Evolutionary conservation across 2,329 filamentous ascomycete genomes (phyloP).

Genomic region (Pezizomycotina sp.): DNA sequence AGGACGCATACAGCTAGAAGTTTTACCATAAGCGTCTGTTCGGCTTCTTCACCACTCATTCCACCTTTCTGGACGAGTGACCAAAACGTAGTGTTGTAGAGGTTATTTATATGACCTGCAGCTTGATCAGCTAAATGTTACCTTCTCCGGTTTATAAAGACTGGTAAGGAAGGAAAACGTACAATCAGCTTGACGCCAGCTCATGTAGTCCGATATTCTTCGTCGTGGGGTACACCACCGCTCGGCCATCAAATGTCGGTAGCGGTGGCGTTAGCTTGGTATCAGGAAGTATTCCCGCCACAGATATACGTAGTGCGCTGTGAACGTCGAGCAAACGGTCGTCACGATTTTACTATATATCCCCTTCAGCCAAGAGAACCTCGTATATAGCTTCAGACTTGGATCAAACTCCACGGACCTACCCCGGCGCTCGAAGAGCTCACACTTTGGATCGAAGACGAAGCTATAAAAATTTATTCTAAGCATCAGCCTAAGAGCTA

Average conservation of each 20-base stretch:
- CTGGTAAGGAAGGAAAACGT: constrained; percentile 27
- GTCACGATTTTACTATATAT: constrained; percentile 63
- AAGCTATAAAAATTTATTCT: constrained; percentile 45
- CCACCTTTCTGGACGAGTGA: constrained; percentile 62
- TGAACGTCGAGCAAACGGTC: constrained; percentile 84
- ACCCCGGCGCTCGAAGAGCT: constrained; percentile 68
- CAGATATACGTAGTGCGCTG: constrained; percentile 67
- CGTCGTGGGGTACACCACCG: constrained; percentile 72
- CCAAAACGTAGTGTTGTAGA: constrained; percentile 98
- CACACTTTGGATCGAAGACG: constrained; percentile 66
- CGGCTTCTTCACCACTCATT: constrained; percentile 60
- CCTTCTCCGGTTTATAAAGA: constrained; percentile 16
- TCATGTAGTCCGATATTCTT: constrained; percentile 82
- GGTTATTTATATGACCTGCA: constrained; percentile 85
- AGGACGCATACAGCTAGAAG: constrained; percentile 29
- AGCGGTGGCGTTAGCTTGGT: constrained; percentile 53
- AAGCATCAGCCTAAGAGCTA: constrained; percentile 9
- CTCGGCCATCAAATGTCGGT: constrained; percentile 82
- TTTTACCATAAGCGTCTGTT: constrained; percentile 53
- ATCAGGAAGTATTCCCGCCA: constrained; percentile 61
- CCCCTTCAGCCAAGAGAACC: not conserved
- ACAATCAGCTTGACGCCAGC: constrained; percentile 96
- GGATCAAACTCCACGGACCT: too few species aligned
- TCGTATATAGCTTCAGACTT: not conserved
- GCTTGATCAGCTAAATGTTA: constrained; percentile 9